A percentile compares a stretch with the other conserved stretches of the same genome.
These are phyloP conservation scores for Lachancea waltii DNA, from an alignment of 805 yeast species.

Conservation along the genomic window DNA sequence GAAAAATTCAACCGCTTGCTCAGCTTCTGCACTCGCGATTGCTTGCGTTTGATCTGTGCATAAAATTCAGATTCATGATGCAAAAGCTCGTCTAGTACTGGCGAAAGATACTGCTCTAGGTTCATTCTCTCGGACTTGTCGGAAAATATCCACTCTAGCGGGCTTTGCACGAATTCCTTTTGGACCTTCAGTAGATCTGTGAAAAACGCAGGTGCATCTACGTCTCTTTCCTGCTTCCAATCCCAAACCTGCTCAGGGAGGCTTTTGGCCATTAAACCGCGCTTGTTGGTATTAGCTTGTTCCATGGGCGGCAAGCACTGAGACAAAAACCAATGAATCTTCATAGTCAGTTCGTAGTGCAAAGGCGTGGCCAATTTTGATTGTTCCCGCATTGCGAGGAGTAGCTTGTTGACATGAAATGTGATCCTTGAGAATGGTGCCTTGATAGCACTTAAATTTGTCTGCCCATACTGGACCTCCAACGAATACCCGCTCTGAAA, in stretches of 20 bases:
- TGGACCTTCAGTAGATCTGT: conserved; percentile 2
- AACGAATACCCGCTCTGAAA: conserved; percentile 19
- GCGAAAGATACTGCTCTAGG: conserved; percentile 6
- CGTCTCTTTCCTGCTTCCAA: neutral
- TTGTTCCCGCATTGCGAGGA: conserved; percentile 17
- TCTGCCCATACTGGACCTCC: conserved; percentile 16
- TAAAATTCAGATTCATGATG: conserved; percentile 8
- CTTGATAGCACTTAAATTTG: conserved; percentile 28
- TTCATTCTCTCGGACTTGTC: conserved; percentile 2
- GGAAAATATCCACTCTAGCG: conserved; percentile 8
- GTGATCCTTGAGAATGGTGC: conserved; percentile 26
- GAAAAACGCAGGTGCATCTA: conserved; percentile 1
- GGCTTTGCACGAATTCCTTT: conserved; percentile 3
- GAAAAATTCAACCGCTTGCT: neutral
- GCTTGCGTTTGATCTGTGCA: conserved; percentile 4
- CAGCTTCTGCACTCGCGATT: conserved; percentile 1
- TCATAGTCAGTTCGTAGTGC: conserved; percentile 17
- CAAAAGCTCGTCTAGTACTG: conserved; percentile 10
- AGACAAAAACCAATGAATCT: conserved; percentile 5
- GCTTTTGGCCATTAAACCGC: conserved; percentile 5
- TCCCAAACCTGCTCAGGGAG: conserved; percentile 9
- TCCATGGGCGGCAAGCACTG: conserved; percentile 7
- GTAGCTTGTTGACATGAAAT: conserved; percentile 28
- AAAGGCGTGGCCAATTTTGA: conserved; percentile 21
- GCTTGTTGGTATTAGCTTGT: conserved; percentile 9